Evolutionary conservation across 2,329 filamentous ascomycete species (phyloP).

Genomic region (Stachybotrys echinatus): DNA sequence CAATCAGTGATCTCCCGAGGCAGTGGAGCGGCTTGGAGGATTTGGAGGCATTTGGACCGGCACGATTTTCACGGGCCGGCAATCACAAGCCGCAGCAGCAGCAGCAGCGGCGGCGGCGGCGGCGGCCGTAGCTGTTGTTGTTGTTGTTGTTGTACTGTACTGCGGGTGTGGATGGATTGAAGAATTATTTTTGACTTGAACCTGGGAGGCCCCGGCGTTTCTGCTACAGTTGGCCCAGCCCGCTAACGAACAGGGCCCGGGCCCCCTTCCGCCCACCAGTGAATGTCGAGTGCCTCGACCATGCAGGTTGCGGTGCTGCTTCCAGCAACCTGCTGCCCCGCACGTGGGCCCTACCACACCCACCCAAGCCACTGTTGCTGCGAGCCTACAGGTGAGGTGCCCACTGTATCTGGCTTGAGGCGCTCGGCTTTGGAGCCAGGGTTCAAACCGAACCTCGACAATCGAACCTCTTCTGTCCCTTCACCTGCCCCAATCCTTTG

Average conservation of each 20-base stretch:
- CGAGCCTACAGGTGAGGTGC: too few species aligned
- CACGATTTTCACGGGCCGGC: background rate
- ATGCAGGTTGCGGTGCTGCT: too few species aligned
- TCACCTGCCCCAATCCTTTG: background rate
- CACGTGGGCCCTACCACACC: background rate
- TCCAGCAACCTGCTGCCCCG: background rate
- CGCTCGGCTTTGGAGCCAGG: background rate
- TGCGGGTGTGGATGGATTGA: too few species aligned
- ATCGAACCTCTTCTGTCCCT: background rate
- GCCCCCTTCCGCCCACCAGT: background rate
- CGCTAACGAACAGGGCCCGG: background rate
- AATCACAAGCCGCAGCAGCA: too few species aligned
- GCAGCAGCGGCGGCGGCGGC: too few species aligned
- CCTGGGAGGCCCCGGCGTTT: background rate
- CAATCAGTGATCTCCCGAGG: too few species aligned
- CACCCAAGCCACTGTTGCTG: too few species aligned
- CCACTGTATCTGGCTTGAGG: too few species aligned
- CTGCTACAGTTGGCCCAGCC: background rate
- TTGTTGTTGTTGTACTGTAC: too few species aligned
- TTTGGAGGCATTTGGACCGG: background rate
- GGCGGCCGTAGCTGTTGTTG: too few species aligned
- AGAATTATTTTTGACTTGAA: too few species aligned
- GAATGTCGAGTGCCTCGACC: background rate
- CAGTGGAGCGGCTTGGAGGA: background rate
- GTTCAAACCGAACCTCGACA: background rate